Evolutionary conservation across 2,329 filamentous ascomycete genomes (phyloP).

Genomic region (Beauveria sp.): DNA sequence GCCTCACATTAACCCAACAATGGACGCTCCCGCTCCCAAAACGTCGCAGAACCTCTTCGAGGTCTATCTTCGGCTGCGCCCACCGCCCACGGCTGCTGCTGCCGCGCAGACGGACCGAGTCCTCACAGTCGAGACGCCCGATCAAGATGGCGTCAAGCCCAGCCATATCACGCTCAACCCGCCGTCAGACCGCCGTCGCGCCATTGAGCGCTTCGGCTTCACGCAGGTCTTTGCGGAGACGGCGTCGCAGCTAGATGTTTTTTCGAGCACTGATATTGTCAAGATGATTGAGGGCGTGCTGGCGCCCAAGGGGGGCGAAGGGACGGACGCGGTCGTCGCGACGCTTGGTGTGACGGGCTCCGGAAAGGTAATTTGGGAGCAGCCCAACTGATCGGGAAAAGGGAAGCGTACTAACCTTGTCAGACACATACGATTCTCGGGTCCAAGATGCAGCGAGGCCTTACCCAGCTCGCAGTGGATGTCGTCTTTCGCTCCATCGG

Average conservation of each 20-base stretch:
- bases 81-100: conserved; percentile 41
- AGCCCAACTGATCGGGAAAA: conserved; percentile 4
- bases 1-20: conserved; percentile 15
- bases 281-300: conserved; percentile 75
- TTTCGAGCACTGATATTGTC: conserved; percentile 69
- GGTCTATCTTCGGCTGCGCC: conserved; percentile 79
- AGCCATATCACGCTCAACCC: conserved; percentile 73
- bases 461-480: conserved; percentile 88
- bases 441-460: conserved; percentile 73
- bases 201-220: conserved; percentile 90
- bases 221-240: conserved; percentile 88
- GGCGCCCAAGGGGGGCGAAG: conserved; percentile 62
- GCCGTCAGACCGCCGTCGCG: conserved; percentile 76
- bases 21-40: conserved; percentile 30
- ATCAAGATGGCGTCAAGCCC: conserved; percentile 34
- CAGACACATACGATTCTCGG: conserved; percentile 95
- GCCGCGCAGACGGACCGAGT: conserved; percentile 53
- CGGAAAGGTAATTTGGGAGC: conserved; percentile 62
- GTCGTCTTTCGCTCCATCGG: conserved; percentile 78
- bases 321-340: conserved; percentile 81
- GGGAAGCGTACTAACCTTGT: neutral
- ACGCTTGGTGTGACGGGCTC: conserved; percentile 92
- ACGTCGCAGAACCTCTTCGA: conserved; percentile 63
- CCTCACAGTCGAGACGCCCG: conserved; percentile 63
- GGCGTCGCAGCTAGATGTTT: conserved; percentile 77